These are phyloP conservation scores for Fusarium napiforme DNA, from an alignment of 2,329 filamentous ascomycete genomes.

Conservation along the genomic window DNA sequence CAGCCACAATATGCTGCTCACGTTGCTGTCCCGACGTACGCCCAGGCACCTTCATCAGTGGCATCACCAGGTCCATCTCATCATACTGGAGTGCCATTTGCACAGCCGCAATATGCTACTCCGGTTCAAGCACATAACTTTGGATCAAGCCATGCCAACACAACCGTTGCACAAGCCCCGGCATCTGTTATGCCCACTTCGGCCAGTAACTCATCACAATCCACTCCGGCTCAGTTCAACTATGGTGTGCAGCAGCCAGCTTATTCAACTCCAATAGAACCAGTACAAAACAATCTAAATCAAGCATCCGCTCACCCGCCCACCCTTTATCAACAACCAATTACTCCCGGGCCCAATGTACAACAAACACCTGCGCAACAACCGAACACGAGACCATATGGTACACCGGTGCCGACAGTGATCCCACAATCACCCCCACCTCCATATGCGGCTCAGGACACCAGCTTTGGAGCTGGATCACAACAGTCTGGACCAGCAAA, in stretches of 20 bases:
- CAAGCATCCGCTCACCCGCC: neutral
- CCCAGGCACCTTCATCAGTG: neutral
- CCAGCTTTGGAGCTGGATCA: conserved; percentile 14
- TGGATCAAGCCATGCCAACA: conserved; percentile 9
- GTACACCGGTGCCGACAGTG: neutral
- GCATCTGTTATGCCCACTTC: conserved; percentile 2
- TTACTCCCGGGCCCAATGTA: neutral
- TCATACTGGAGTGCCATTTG: conserved; percentile 24
- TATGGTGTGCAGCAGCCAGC: conserved; percentile 39
- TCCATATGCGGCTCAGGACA: conserved; percentile 36
- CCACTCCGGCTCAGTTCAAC: conserved; percentile 13
- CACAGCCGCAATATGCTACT: conserved; percentile 38
- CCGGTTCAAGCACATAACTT: conserved; percentile 25
- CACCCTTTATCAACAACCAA: conserved; percentile 24
- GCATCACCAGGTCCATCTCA: conserved; percentile 6
- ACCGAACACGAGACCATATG: conserved; percentile 11
- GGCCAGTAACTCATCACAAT: conserved; percentile 15
- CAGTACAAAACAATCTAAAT: neutral
- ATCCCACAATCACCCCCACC: conserved; percentile 40
- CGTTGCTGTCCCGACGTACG: conserved; percentile 24
- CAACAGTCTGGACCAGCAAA: conserved; percentile 27
- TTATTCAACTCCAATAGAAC: conserved; percentile 22
- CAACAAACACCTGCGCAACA: conserved; percentile 27
- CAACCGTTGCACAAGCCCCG: neutral
- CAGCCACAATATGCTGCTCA: conserved; percentile 38